A percentile compares a stretch with the other conserved stretches of the same genome.
Conservation (phyloP, 139 green algal species). For the Cymbomonas tetramitiformis region DNA sequence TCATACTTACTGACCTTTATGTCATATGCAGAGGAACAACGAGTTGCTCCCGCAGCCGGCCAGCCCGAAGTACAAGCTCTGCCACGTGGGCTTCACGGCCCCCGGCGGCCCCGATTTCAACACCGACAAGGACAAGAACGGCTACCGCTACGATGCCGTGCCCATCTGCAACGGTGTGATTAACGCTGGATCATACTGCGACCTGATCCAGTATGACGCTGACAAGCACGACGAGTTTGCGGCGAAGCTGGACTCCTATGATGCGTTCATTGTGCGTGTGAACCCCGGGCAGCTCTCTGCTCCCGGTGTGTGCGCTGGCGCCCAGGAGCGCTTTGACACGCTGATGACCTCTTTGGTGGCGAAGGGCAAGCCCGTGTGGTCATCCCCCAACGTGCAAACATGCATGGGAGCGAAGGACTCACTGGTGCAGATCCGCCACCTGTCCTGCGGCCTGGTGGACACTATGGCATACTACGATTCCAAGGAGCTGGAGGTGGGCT, state of each 20-base stretch:
- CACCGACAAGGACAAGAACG: slow-evolving; percentile 20
- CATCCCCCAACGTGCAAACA: slow-evolving; percentile 5
- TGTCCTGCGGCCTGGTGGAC: slow-evolving; percentile 23
- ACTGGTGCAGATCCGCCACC: slow-evolving; percentile 22
- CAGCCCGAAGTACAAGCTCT: background rate
- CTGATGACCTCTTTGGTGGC: background rate
- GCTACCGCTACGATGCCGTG: slow-evolving; percentile 24
- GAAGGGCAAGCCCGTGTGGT: background rate
- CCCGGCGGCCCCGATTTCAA: background rate
- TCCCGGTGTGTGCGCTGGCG: background rate
- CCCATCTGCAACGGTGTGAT: slow-evolving; percentile 29
- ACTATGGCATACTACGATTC: slow-evolving; percentile 29
- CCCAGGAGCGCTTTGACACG: slow-evolving; percentile 6
- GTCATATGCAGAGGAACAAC: too few relatives aligned
- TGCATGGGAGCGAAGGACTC: slow-evolving; percentile 25
- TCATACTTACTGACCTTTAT: too few relatives aligned
- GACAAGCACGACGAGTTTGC: slow-evolving; percentile 4
- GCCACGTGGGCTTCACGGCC: background rate
- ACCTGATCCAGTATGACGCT: slow-evolving; percentile 20
- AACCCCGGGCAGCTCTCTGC: slow-evolving; percentile 19
- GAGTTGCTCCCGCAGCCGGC: background rate
- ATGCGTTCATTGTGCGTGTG: slow-evolving; percentile 24
- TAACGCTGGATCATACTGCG: slow-evolving; percentile 9
- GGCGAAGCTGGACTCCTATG: background rate
- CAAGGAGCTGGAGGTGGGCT: slow-evolving; percentile 15